phyloP scores from a whole-genome alignment of 148 eudicot genomes.

The Selenicereus undatus region DNA sequence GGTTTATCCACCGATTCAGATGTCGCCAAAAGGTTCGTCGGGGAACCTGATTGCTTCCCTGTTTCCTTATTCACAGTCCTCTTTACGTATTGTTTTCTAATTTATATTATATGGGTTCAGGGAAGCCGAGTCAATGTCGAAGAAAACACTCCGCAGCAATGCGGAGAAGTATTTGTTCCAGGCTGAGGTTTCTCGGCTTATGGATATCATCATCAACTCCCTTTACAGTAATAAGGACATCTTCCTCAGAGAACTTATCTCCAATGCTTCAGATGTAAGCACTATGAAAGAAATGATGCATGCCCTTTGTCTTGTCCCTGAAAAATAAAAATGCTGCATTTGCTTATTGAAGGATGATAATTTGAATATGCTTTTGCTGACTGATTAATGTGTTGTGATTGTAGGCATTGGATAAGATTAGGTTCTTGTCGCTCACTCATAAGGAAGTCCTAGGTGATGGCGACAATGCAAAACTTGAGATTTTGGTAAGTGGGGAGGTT shows the following conservation, averaged over 20 bases:
- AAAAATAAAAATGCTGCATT: background rate
- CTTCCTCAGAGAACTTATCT: constrained; percentile 90
- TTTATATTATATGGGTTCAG: constrained; percentile 31
- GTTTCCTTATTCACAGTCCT: background rate
- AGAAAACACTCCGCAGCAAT: constrained; percentile 62
- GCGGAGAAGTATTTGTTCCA: constrained; percentile 98
- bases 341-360: background rate
- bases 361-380: background rate
- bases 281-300: background rate
- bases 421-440: constrained; percentile 91
- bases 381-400: constrained; percentile 7
- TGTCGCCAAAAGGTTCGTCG: constrained; percentile 65
- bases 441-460: constrained; percentile 90
- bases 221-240: constrained; percentile 97
- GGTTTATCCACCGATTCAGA: constrained; percentile 94
- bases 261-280: constrained; percentile 98
- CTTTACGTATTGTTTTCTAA: background rate
- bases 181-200: constrained; percentile 99
- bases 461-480: constrained; percentile 79
- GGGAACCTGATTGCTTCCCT: background rate
- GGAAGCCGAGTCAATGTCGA: constrained; percentile 94
- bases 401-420: constrained; percentile 95
- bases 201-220: constrained; percentile 95
- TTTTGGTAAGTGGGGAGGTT: constrained; percentile 48
- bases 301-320: background rate